These are phyloP conservation scores for Austroboletus niveus DNA, from an alignment of 1,284 basidiomycete genomes.

Conservation along the genomic window DNA sequence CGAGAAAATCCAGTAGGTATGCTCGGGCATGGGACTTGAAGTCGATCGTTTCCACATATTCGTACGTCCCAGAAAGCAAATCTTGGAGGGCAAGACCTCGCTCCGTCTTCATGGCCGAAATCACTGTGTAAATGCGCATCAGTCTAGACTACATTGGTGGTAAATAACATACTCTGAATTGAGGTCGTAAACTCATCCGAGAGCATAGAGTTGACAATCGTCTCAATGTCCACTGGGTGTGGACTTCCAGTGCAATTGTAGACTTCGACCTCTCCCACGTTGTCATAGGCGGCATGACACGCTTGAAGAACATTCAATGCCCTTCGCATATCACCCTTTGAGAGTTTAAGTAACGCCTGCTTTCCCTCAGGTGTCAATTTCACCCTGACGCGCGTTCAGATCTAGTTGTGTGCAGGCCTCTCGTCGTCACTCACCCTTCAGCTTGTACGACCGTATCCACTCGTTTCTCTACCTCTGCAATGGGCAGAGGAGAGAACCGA, in stretches of 20 bases:
- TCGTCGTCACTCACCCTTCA: conserved; percentile 67
- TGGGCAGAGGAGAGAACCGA: conserved; percentile 93
- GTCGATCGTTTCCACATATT: conserved; percentile 85
- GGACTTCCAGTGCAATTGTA: conserved; percentile 98
- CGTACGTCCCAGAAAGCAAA: conserved; percentile 90
- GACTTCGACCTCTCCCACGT: conserved; percentile 86
- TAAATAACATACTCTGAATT: conserved; percentile 67
- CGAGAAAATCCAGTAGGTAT: conserved; percentile 89
- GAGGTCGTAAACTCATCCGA: conserved; percentile 94
- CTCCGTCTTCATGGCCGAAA: conserved; percentile 84
- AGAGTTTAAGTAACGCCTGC: conserved; percentile 87
- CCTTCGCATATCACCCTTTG: conserved; percentile 96
- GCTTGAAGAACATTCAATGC: conserved; percentile 97
- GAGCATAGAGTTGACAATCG: conserved; percentile 94
- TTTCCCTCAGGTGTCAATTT: conserved; percentile 86
- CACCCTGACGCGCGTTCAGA: conserved; percentile 53
- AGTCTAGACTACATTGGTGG: neutral
- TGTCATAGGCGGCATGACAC: conserved; percentile 94
- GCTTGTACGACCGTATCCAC: conserved; percentile 78
- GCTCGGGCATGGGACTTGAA: conserved; percentile 84
- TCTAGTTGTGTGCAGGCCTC: neutral
- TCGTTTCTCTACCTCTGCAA: conserved; percentile 82
- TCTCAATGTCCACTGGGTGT: conserved; percentile 91
- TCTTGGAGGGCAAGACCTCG: conserved; percentile 95
- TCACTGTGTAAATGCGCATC: conserved; percentile 53